Base-by-base conservation (phyloP, 495 filamentous ascomycete species). In the Cetradonia linearis region DNA sequence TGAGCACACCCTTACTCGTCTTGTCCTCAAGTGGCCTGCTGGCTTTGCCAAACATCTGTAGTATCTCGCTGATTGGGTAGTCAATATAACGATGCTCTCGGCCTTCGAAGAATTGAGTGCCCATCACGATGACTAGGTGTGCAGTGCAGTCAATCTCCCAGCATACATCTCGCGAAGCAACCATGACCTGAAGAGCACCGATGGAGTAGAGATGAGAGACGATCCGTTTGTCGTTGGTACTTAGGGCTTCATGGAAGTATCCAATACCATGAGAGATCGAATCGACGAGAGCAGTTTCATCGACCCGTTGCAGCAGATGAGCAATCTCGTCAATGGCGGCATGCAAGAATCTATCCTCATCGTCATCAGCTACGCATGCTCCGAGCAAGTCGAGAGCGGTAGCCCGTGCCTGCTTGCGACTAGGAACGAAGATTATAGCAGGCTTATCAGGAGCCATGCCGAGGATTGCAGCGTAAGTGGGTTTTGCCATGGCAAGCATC, bases 21-120 rank as follows among this genome's bases (percentile, higher is more conserved):
- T 91, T 91, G 68, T 96, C 92, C 62, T 82, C 72, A 10, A 84
- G 81, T 7, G 89, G 78, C 56, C 90, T 86, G 33, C 87, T 83
- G 30, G 93, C 89, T 70, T 90, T 94, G 65, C 93, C 93, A 62
- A 96, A 96, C 94, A 99, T 99, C 67, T 99, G 94, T n/a, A 99
- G 76, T n/a, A 99, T 80, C 69, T 99, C 93, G 67, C 86, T 91
- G 62, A 97, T 82, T 3, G 91, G 87, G 68, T 97, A 97, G 72
- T 99, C 93, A 63, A 97, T 85, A 72, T 99, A 99, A 25, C 93
- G 86, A 73, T 99, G 93, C 68, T 99, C 94, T 61, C 89, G 83
- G 20, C 93, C 93, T 63, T 99, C 93, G 59, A 91, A 99, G 72
- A 90, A 99, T 68, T 97, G 94, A n/a, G 94, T 99, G 25, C 89